Conservation (phyloP, 108 stramenopile species). For the Nitzschia palea region DNA sequence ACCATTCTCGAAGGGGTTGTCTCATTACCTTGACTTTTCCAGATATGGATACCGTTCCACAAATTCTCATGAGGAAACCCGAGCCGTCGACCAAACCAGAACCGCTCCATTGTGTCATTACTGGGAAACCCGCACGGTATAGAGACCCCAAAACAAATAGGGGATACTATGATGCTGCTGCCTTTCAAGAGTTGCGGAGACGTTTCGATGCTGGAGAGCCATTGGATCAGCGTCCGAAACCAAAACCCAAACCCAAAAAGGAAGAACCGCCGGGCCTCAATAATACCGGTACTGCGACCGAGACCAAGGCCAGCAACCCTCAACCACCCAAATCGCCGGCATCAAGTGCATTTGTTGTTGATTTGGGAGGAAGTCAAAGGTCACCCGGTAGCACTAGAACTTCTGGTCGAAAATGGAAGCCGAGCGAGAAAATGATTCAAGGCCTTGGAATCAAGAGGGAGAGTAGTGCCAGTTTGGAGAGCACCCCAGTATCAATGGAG, state of each 20-base stretch:
- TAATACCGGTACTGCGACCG: no score
- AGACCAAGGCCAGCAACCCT: no score
- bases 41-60: slow-evolving; percentile 83
- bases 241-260: slow-evolving; percentile 2
- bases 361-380: slow-evolving; percentile 1
- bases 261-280: no score
- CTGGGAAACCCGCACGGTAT: slow-evolving; percentile 77
- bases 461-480: neutral
- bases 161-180: slow-evolving; percentile 64
- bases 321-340: slow-evolving; percentile 1
- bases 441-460: neutral
- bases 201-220: slow-evolving; percentile 60
- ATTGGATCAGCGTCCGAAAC: slow-evolving; percentile 15
- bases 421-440: slow-evolving; percentile 25
- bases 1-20: slow-evolving; percentile 69
- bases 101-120: slow-evolving; percentile 55
- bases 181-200: slow-evolving; percentile 74
- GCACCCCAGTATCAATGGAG: neutral
- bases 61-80: slow-evolving; percentile 48
- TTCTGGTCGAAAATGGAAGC: slow-evolving; percentile 27
- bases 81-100: slow-evolving; percentile 10
- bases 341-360: slow-evolving; percentile 2
- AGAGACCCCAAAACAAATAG: slow-evolving; percentile 66
- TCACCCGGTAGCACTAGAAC: slow-evolving; percentile 10
- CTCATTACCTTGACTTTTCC: slow-evolving; percentile 76